Evolutionary conservation across 768 basidiomycete genomes (phyloP).

Genomic region (Phaeotremella skinneri): DNA sequence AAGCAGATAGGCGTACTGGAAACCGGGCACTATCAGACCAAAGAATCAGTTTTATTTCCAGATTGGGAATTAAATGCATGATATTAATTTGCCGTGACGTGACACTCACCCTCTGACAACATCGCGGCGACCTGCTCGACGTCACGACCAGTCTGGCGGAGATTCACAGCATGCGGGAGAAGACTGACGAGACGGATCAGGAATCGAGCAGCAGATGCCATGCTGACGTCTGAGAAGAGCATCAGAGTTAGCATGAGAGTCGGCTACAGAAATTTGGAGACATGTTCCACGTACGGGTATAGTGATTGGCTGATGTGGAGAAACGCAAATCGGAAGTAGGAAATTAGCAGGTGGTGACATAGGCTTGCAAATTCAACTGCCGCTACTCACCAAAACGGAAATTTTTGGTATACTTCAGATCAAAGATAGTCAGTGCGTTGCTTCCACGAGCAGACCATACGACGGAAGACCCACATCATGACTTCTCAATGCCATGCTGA

Average conservation of each 20-base stretch:
- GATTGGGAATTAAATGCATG: neutral
- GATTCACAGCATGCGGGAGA: conserved; percentile 34
- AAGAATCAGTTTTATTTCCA: neutral
- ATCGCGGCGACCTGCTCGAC: conserved; percentile 35
- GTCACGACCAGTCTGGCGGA: conserved; percentile 36
- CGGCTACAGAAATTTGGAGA: too few species aligned
- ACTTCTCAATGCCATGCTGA: conserved; percentile 26
- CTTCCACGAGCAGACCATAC: neutral
- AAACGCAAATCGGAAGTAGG: too few species aligned
- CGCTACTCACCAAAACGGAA: conserved; percentile 33
- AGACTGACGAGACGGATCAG: conserved; percentile 40
- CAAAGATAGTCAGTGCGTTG: neutral
- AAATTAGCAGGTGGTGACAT: too few species aligned
- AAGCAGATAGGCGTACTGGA: conserved; percentile 38
- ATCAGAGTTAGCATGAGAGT: conserved; percentile 11
- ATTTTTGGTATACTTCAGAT: conserved; percentile 30
- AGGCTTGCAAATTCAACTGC: neutral
- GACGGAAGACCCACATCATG: conserved; percentile 18
- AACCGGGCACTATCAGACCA: conserved; percentile 33
- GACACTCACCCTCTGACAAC: conserved; percentile 27
- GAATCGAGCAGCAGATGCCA: conserved; percentile 38
- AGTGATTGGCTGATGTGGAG: conserved; percentile 31
- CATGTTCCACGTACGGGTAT: conserved; percentile 22
- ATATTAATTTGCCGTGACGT: too few species aligned
- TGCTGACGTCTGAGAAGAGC: conserved; percentile 4